Evolutionary conservation across 176 grass and related monocot genomes (phyloP), one percentile per base, ranked within the genome.

Genomic region (Typha latifolia): DNA sequence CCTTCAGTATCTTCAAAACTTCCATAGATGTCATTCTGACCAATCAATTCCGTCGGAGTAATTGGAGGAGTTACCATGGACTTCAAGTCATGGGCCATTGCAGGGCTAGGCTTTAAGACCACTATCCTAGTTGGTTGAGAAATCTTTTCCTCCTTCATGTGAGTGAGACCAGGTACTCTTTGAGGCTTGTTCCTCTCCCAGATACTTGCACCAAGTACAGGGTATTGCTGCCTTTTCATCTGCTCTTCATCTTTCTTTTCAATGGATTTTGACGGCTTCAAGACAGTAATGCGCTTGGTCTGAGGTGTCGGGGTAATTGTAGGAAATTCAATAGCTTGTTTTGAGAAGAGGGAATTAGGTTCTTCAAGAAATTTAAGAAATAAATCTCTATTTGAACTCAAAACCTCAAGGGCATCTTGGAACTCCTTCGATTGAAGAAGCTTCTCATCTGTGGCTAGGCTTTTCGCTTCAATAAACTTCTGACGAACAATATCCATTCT

Each of bases 291-390:
- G 29, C 61, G 75, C 63, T 81, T 90, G 47, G 83, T 90, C 67
- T 81, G 81, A 81, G 94, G 66, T 20, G 70, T 20, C 51, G 78
- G 63, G 70, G 74, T 68, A 71, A 68, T 65, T 3, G 31, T 23
- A 47, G 31, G 24, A 47, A 67, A 49, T 21, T 59, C 50, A 9
- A n/a, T 59, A 59, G 57, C 31, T 76, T 76, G 63, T 50, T 76
- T 67, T 67, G 75, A 84, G 70, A 97, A 82, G 67, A 76, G 57
- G 53, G 81, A 87, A 61, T 75, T 90, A 56, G 94, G 86, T 74
- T 97, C 94, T 74, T 93, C 86, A 67, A 93, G 94, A 86, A 93
- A 93, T 73, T 85, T 90, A 14, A 97, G 69, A 73, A 93, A 93
- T 76, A 97, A 82, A 76, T 97, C 94, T 84, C 66, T 86, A 43